Percentiles rank a stretch among this genome's conserved stretches.
These are phyloP conservation scores for Elsinoe fawcettii DNA, from an alignment of 2,329 filamentous ascomycete species.

Conservation along the genomic window DNA sequence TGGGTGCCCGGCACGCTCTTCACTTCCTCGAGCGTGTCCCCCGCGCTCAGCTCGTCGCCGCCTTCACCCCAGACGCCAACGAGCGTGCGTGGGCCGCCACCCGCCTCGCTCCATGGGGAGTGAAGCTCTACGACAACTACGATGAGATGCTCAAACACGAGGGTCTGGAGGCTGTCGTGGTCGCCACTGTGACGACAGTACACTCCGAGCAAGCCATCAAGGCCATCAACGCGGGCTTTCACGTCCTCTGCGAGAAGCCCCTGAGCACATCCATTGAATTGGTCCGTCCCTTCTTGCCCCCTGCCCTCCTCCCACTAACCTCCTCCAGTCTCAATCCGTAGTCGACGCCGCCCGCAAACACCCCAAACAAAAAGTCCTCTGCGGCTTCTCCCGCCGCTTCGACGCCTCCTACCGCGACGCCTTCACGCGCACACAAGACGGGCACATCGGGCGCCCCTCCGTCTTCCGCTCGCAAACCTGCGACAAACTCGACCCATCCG, in stretches of 20 bases:
- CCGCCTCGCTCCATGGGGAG: constrained; percentile 45
- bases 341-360: constrained; percentile 46
- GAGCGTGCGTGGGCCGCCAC: constrained; percentile 43
- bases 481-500: constrained; percentile 56
- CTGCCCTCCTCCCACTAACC: neutral
- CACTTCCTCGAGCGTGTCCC: constrained; percentile 41
- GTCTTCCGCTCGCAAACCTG: constrained; percentile 60
- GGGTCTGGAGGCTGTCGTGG: constrained; percentile 48
- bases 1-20: constrained; percentile 43
- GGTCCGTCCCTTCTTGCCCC: constrained; percentile 34
- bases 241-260: constrained; percentile 55
- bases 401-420: constrained; percentile 59
- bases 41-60: constrained; percentile 41
- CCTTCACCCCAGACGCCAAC: constrained; percentile 37
- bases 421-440: constrained; percentile 43
- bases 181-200: constrained; percentile 48
- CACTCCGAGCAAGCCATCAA: constrained; percentile 52
- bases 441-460: constrained; percentile 52
- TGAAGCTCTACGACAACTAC: constrained; percentile 47
- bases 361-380: constrained; percentile 58
- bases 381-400: constrained; percentile 59
- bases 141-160: constrained; percentile 51
- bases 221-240: constrained; percentile 47
- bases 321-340: constrained; percentile 50
- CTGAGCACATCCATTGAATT: constrained; percentile 52